Evolutionary conservation across 345 rosid genomes (phyloP).

Genomic region (Dipteronia dyeriana): DNA sequence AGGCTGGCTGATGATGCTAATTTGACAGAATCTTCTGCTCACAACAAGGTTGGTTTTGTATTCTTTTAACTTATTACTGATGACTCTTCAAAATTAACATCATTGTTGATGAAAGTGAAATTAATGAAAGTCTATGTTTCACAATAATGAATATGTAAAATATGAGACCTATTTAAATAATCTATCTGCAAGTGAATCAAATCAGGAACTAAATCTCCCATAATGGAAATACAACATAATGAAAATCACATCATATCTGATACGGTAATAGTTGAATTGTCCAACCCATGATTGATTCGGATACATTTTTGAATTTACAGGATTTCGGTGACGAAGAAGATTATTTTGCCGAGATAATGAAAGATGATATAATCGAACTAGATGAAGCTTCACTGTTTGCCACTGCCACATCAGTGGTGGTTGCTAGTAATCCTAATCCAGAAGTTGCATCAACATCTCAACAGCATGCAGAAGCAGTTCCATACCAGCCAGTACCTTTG

Average conservation of each 20-base stretch:
- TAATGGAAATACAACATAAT: too few species aligned
- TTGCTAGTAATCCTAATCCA: slow-evolving; percentile 3
- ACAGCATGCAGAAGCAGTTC: slow-evolving; percentile 10
- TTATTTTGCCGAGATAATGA: slow-evolving; percentile 69
- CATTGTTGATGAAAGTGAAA: too few species aligned
- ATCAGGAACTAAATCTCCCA: too few species aligned
- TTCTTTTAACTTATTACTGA: neutral
- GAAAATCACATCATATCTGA: too few species aligned
- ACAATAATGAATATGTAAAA: too few species aligned
- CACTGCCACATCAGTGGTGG: slow-evolving; percentile 2
- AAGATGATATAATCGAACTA: slow-evolving; percentile 76
- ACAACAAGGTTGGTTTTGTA: slow-evolving; percentile 43
- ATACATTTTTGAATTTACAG: slow-evolving; percentile 26
- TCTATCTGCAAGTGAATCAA: too few species aligned
- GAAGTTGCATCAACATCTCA: slow-evolving; percentile 18
- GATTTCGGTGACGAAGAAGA: slow-evolving; percentile 53
- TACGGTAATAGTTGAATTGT: neutral
- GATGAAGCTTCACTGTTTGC: slow-evolving; percentile 39
- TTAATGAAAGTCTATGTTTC: too few species aligned
- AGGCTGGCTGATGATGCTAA: slow-evolving; percentile 34
- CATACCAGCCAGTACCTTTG: slow-evolving; percentile 10
- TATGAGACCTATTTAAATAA: too few species aligned
- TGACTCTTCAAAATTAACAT: neutral
- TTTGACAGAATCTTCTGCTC: slow-evolving; percentile 48
- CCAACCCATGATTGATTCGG: neutral